Evolutionary conservation across 1,284 basidiomycete species (phyloP).

Genomic region (Phellopilus nigrolimitatus): DNA sequence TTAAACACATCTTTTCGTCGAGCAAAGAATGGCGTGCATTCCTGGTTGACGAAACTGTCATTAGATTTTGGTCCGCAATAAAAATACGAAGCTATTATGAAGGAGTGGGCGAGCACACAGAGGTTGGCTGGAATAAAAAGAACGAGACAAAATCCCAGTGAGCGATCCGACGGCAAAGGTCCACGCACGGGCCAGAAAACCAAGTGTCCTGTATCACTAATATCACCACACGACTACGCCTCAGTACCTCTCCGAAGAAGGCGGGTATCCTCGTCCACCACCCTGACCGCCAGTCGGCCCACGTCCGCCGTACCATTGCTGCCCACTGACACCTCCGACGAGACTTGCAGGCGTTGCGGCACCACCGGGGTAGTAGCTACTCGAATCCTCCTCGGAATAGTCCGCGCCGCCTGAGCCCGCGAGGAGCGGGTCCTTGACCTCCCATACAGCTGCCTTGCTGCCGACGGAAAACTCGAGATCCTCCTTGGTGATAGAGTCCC

Average conservation of each 20-base stretch:
- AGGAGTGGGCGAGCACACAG: neutral
- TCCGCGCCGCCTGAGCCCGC: constrained; percentile 38
- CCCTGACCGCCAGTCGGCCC: constrained; percentile 26
- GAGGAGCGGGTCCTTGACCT: constrained; percentile 90
- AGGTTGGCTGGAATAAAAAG: neutral
- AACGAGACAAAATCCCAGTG: neutral
- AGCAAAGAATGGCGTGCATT: no score
- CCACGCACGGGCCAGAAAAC: neutral
- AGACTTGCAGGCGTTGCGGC: constrained; percentile 58
- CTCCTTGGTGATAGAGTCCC: constrained; percentile 97
- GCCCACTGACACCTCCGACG: constrained; percentile 79
- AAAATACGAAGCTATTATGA: neutral
- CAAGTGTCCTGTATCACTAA: neutral
- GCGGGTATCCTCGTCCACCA: constrained; percentile 32
- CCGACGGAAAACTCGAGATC: constrained; percentile 99
- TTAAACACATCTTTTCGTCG: no score
- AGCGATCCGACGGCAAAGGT: no score
- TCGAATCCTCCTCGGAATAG: constrained; percentile 57
- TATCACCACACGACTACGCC: neutral
- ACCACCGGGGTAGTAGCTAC: constrained; percentile 51
- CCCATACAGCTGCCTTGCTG: constrained; percentile 95
- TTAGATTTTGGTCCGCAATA: neutral
- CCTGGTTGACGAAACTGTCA: no score
- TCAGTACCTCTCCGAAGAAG: constrained; percentile 36
- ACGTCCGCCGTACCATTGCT: constrained; percentile 39